These are phyloP conservation scores for Rhizopus arrhizus DNA, from an alignment of 371 early-diverging fungal species.

Conservation along the genomic window DNA sequence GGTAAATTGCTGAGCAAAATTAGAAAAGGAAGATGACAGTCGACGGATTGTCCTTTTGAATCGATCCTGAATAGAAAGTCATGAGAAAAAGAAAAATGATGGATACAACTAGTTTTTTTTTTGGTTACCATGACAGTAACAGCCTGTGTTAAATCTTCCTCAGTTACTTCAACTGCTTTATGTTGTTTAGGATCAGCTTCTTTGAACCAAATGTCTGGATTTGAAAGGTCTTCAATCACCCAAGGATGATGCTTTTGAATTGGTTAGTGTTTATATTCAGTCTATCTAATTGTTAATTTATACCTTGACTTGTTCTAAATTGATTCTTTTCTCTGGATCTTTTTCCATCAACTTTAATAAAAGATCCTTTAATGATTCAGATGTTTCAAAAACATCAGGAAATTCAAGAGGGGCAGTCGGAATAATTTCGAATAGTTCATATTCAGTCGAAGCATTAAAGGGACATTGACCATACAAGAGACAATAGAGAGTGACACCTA, in stretches of 20 bases:
- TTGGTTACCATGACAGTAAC: conserved; percentile 36
- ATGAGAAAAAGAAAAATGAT: conserved; percentile 49
- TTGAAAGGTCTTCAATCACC: conserved; percentile 72
- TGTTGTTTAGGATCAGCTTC: conserved; percentile 33
- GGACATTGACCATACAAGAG: conserved; percentile 93
- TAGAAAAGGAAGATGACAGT: conserved; percentile 49
- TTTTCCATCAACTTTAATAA: conserved; percentile 75
- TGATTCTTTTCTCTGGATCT: conserved; percentile 76
- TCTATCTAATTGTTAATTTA: conserved; percentile 24
- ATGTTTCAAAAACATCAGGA: conserved; percentile 26
- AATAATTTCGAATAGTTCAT: conserved; percentile 89
- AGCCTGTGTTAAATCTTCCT: conserved; percentile 31
- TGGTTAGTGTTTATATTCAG: conserved; percentile 68
- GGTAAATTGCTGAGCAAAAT: conserved; percentile 25
- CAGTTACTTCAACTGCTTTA: conserved; percentile 34
- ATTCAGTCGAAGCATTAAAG: conserved; percentile 92
- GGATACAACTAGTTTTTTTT: conserved; percentile 52
- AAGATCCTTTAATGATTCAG: conserved; percentile 58
- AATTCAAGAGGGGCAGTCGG: conserved; percentile 57
- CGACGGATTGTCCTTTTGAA: not conserved
- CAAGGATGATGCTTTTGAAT: conserved; percentile 72
- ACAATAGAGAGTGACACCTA: conserved; percentile 97
- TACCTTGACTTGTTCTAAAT: conserved; percentile 76
- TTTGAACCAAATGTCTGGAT: conserved; percentile 47
- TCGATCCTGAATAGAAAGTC: not conserved